Evolutionary conservation across 1,284 basidiomycete species (phyloP), one percentile per base, ranked within the genome.

Genomic region (Mycosarcoma mackinlayi): DNA sequence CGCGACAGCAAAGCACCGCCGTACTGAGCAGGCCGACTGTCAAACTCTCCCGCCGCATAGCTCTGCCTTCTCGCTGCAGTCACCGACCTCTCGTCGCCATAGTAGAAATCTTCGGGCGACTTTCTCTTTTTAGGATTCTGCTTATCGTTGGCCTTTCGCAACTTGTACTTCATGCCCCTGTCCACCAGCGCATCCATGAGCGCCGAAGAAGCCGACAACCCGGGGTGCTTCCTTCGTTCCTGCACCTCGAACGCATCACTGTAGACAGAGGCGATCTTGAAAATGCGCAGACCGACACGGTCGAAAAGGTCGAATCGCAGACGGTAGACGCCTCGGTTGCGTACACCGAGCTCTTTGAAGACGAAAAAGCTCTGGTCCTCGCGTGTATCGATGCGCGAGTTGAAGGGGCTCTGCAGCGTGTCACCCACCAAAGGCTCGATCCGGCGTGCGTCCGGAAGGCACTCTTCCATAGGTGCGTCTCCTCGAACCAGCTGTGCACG

Each of bases 331-430:
- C 75, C 75, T 4, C 54, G 45, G 16, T 51, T 54, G 34, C 72
- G 68, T 3, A 77, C 63, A 13, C 73, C 65, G 35, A 77, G 62
- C 54, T 77, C 75, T 16, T 72, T 66, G 53, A 77, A 77, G 47
- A 77, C 65, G 49, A 77, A 77, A 49, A 75, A 66, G 50, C 58
- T 55, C 34, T 72, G 73, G 23, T 72, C 69, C 24, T 66, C 63
- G 18, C 64, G 49, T 3, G 61, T 61, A 39, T 67, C 70, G 51
- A 73, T 69, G 42, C 61, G 57, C 9, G 65, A 68, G 37, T 64
- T 68, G 58, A 73, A 62, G 14, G 61, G 41, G 18, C 41, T 51
- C 35, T 68, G 64, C 24, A 69, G 47, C 3, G 70, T 69, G 41
- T 68, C 64, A 0, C 69, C 69, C 3, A 72, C 64, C 27, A 67